Base-by-base conservation (phyloP, 1,284 basidiomycete species). In the Ceratorhiza oryzae-sativae region DNA sequence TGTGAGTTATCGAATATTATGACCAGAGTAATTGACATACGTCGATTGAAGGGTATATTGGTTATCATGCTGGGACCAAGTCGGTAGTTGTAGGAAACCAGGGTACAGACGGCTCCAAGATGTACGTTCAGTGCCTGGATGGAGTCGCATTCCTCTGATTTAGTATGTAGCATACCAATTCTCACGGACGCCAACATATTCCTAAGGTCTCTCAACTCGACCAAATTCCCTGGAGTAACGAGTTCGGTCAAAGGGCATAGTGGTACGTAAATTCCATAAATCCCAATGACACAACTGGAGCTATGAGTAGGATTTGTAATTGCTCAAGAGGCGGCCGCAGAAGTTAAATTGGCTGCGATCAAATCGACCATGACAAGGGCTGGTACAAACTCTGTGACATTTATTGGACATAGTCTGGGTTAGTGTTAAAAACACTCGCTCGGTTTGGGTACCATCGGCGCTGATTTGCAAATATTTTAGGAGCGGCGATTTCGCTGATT, bases 401-500 rank as follows among this genome's bases (percentile, higher is more conserved):
- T 60, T 27, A 45, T 41, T 18, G 58, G 58, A 5, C 58, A 60
- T 36, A 60, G 58, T 45, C 41, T 60, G 8, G 58, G 58, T 60
- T n/a, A 27, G 58, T 27, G 2, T 12, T 4, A 12, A 27, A 4
- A 4, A 15, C n/a, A 23, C 15, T 32, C 18, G 27, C 6, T 15
- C 51, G 5, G 27, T 39, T 39, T 39, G n/a, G 36, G 36, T 39
- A 39, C 13, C 36, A 6, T 39, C 8, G 13, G 13, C 13, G 36
- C 6, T 39, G 13, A 39, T 45, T 56, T 39, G 39, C 39, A 2
- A 4, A 30, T 20, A 25, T 6, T 23, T 6, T 56, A 70, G 82
- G 82, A 13, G 87, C 82, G 27, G 87, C 87, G 0, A 78, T 89
- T 58, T 79, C 86, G 1, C 80, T 87, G 1, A 78, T 90, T 18